phyloP scores from a whole-genome alignment of 23 red algal species.

The Pyropia yezoensis region DNA sequence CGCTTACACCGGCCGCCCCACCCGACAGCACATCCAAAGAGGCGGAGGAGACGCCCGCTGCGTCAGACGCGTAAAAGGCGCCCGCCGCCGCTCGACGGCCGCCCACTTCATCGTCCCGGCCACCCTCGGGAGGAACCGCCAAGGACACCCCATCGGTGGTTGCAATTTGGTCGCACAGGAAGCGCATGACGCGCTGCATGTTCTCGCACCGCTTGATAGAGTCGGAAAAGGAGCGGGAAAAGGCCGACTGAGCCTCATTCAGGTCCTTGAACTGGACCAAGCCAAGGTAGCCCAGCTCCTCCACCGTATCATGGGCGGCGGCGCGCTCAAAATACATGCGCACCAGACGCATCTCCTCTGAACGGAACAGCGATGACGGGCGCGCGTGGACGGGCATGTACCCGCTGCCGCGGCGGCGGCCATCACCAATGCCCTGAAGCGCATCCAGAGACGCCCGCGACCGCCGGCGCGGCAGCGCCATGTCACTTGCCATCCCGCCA shows the following conservation, averaged over 20 bases:
- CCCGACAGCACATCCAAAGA: too few relatives aligned
- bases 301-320: constrained; percentile 78
- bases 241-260: constrained; percentile 53
- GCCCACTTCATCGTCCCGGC: neutral
- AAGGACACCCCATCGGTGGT: constrained; percentile 9
- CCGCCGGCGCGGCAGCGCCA: too few relatives aligned
- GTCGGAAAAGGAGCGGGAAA: constrained; percentile 81
- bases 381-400: too few relatives aligned
- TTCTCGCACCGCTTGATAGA: constrained; percentile 80
- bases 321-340: constrained; percentile 86
- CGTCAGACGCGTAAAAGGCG: neutral
- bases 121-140: neutral
- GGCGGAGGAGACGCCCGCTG: neutral
- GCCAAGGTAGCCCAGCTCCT: constrained; percentile 79
- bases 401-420: too few relatives aligned
- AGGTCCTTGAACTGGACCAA: constrained; percentile 90
- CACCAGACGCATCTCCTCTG: constrained; percentile 83
- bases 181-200: constrained; percentile 89
- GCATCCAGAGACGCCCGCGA: too few relatives aligned
- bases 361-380: constrained; percentile 52
- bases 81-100: neutral
- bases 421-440: too few relatives aligned
- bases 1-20: too few relatives aligned
- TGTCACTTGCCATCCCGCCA: too few relatives aligned
- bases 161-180: constrained; percentile 49